These are phyloP conservation scores for Agaricus blazei DNA, from an alignment of 768 basidiomycete genomes.

Conservation along the genomic window DNA sequence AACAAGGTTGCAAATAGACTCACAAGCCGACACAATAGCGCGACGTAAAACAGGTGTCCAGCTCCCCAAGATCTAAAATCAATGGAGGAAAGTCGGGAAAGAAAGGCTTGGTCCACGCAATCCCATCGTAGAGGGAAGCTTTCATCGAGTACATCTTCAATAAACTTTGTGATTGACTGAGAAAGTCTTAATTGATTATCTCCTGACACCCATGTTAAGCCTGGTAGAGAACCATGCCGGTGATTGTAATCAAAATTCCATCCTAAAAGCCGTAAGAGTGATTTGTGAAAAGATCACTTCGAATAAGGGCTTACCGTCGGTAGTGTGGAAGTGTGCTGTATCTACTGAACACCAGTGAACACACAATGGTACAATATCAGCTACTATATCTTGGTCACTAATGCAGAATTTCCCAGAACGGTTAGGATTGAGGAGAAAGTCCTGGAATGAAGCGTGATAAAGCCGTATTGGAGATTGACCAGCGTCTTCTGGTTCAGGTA, in stretches of 20 bases:
- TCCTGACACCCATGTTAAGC: not conserved
- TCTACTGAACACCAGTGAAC: not conserved
- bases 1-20: too few relatives aligned
- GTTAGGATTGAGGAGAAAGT: not conserved
- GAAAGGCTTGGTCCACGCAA: not conserved
- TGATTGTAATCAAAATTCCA: not conserved
- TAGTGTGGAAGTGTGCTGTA: not conserved
- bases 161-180: too few relatives aligned
- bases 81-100: not conserved
- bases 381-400: not conserved
- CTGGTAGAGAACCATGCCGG: not conserved
- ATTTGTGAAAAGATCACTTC: not conserved
- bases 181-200: not conserved
- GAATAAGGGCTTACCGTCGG: not conserved
- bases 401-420: not conserved
- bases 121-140: too few relatives aligned
- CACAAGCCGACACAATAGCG: not conserved
- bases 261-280: not conserved
- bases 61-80: not conserved
- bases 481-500: not conserved
- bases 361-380: not conserved
- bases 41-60: not conserved
- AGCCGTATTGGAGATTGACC: not conserved
- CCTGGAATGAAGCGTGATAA: conserved; percentile 4
- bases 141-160: too few relatives aligned